Base-by-base conservation (phyloP, 1,139 yeast genomes). In the Magnusiomyces sp. region DNA sequence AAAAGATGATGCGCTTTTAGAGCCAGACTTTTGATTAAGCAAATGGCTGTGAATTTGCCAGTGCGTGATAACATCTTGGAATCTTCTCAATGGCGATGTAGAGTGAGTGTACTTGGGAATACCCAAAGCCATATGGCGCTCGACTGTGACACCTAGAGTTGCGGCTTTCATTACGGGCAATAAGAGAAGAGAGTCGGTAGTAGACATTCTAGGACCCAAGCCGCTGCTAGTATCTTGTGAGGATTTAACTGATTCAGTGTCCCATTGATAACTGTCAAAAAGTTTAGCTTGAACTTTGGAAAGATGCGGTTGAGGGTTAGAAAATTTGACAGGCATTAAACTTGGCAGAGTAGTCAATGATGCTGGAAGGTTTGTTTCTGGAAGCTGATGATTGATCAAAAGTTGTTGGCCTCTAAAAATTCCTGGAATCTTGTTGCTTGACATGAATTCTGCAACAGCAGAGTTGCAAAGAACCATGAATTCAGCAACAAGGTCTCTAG, bases 81-180 rank as follows among this genome's bases (percentile, higher is more conserved):
- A 84, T 56, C 98, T 71, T 65, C 98, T 72, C 55, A 92, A 72
- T 1, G 98, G 98, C 0, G 97, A 89, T 0, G 98, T 89, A 2
- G 86, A 81, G 39, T 88, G 86, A 6, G 85, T 73, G 61, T 92
- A 89, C 13, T 70, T 65, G 0, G 67, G 64, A 10, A 83, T 67
- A 1, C 95, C 95, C 44, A 89, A 68, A 52, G 84, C 78, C 32
- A 73, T 71, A 64, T 90, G 97, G 0, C 65, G 63, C 1, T 61
- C 60, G 1, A 81, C 72, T 1, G 48, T 47, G 2, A 73, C 61
- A 0, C 77, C 62, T 47, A 75, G 66, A 31, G 65, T 64, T 20
- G 80, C 73, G 34, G 71, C 69, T 13, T 71, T 60, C 62, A 75
- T 51, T 53, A 68, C 58, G 56, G 71, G 20, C 40, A 51, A 37